Percentiles rank a stretch among this genome's conserved stretches.
phyloP scores from a whole-genome alignment of 2,329 filamentous ascomycete species.

The Penicillium sp. region DNA sequence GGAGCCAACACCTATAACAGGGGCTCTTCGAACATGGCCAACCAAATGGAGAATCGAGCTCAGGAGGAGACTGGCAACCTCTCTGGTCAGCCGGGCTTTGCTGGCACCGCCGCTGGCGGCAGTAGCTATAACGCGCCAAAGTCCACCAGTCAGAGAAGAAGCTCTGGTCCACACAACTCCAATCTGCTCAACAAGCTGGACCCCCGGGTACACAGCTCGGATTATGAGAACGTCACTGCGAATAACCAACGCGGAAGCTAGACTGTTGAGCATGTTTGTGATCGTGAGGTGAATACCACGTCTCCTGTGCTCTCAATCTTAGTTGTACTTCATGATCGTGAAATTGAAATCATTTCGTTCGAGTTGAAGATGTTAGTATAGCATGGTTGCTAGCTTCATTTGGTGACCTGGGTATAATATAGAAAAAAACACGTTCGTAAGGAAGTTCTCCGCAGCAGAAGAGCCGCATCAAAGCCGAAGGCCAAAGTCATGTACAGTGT shows the following conservation, averaged over 20 bases:
- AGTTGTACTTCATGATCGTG: not conserved
- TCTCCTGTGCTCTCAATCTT: not conserved
- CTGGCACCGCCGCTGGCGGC: slow-evolving; percentile 16
- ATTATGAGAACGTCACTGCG: slow-evolving; percentile 14
- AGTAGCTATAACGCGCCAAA: slow-evolving; percentile 22
- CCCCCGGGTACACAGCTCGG: slow-evolving; percentile 21
- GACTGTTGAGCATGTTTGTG: not conserved
- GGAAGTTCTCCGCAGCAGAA: too few relatives aligned
- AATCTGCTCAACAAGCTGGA: slow-evolving; percentile 51
- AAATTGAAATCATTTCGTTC: not conserved
- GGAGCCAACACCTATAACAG: slow-evolving; percentile 9
- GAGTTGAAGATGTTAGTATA: not conserved
- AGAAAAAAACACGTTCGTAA: not conserved
- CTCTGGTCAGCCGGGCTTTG: slow-evolving; percentile 15
- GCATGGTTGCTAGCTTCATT: not conserved
- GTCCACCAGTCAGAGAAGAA: slow-evolving; percentile 14
- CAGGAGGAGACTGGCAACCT: slow-evolving; percentile 52
- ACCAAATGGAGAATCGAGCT: slow-evolving; percentile 59
- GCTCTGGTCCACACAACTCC: slow-evolving; percentile 48
- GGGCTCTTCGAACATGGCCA: slow-evolving; percentile 44
- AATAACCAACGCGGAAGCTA: slow-evolving; percentile 24
- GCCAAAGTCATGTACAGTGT: not conserved
- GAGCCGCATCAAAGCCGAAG: not conserved
- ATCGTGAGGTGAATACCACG: not conserved
- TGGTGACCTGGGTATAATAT: not conserved